Base-by-base conservation (phyloP, 257 asterid genomes). In the Nicotiana tomentosiformis region DNA sequence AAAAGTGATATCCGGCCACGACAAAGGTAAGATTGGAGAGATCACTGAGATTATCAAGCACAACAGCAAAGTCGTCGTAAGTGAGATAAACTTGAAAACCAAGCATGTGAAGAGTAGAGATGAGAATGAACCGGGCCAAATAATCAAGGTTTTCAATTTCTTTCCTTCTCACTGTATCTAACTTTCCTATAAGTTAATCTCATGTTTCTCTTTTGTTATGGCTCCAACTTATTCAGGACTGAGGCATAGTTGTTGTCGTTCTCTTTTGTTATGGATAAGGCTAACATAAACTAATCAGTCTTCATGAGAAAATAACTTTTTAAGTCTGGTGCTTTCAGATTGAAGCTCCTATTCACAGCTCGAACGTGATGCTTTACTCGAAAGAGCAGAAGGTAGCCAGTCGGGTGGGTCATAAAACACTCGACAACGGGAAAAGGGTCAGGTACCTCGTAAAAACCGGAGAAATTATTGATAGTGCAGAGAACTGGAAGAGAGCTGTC, bases 301-400 rank as follows among this genome's bases (percentile, higher is more conserved):
- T 10, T 70, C 2, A 16, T 69, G 56, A 4, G 76, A 1, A 66
- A 66, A 29, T 33, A 66, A 33, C 1, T 16, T 3, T 33, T 33
- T 0, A 5, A 2, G 55, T 18, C 17, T 68, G 39, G 26, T 61
- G 17, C 67, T 85, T 85, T 87, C 95, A 94, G 98, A 88, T 96
- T 17, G 98, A 92, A 88, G 99, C 98, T 1, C 98, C 98, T 0
- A 89, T 96, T 78, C 99, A 96, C 87, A 92, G 99, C 89, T 93
- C 99, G 66, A 96, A 96, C 14, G 98, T 92, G 91, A 96, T 96
- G 99, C 96, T 94, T 35, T 96, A 93, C 88, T 96, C 97, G 6
- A 90, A 92, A 85, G 98, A 92, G 76, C 80, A 94, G 86, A 82
- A 92, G 16, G 95, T 96, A 64, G 93, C 84, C 16, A 96, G 98